These are phyloP conservation scores for Solanum acaule DNA, from an alignment of 257 asterid species.

Conservation along the genomic window DNA sequence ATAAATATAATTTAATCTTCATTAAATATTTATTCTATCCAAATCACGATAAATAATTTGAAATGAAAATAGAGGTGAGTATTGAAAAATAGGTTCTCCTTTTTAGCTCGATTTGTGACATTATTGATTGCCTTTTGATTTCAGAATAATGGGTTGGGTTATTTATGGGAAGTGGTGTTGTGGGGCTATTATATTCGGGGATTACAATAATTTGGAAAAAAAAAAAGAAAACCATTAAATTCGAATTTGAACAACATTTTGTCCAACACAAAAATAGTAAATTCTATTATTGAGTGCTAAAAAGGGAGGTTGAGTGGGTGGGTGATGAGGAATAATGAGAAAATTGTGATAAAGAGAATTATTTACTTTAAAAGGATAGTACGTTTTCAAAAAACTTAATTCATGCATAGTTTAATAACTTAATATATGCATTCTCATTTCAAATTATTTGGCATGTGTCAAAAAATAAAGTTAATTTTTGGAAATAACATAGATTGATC, in stretches of 20 bases:
- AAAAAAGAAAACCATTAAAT: not conserved
- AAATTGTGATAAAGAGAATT: not conserved
- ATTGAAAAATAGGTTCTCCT: not conserved
- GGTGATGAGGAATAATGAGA: not conserved
- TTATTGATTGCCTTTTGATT: not conserved
- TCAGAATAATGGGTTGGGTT: not conserved
- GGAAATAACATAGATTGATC: not conserved
- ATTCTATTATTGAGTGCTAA: not conserved
- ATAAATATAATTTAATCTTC: not conserved
- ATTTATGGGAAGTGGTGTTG: not conserved
- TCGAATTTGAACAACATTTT: not conserved
- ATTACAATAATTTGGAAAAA: not conserved
- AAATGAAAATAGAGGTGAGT: accelerated
- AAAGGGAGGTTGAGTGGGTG: not conserved
- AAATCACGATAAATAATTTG: not conserved
- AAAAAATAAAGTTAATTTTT: no score
- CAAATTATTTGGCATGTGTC: no score
- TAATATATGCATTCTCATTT: not conserved
- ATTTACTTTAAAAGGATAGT: not conserved
- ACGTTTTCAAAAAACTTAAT: not conserved
- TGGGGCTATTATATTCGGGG: not conserved
- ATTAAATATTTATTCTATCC: not conserved
- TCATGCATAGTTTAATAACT: not conserved
- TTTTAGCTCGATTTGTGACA: not conserved
- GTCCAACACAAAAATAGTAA: not conserved